Evolutionary conservation across 495 filamentous ascomycete genomes (phyloP).

Genomic region (Glutinoglossum americanum): DNA sequence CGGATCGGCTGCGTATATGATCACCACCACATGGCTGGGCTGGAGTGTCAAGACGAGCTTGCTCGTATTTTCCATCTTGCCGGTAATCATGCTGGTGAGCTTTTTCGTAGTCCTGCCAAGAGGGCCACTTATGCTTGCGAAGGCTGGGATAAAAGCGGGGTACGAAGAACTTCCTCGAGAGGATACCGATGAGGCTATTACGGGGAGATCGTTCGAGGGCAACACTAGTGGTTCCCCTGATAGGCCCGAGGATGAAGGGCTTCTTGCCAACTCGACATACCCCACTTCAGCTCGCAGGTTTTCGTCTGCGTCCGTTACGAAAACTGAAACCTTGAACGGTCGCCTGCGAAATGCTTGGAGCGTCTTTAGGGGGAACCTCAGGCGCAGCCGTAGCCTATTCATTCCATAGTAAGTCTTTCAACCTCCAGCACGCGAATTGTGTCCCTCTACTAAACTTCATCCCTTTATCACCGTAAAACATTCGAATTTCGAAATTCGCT

Average conservation of each 20-base stretch:
- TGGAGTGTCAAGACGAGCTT: conserved; percentile 50
- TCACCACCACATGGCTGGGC: conserved; percentile 58
- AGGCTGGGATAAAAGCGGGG: conserved; percentile 6
- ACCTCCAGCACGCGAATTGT: too few species aligned
- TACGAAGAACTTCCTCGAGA: conserved; percentile 6
- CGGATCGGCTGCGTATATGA: conserved; percentile 68
- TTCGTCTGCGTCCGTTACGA: not conserved
- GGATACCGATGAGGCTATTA: conserved; percentile 18
- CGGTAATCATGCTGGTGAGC: conserved; percentile 58
- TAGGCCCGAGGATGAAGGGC: conserved; percentile 13
- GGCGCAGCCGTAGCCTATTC: conserved; percentile 24
- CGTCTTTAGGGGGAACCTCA: not conserved
- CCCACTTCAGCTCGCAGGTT: conserved; percentile 8
- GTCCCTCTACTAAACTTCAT: too few species aligned
- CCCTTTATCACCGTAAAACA: too few species aligned
- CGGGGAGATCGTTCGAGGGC: not conserved
- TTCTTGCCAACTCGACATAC: conserved; percentile 17
- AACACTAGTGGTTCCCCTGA: not conserved
- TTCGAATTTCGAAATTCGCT: too few species aligned
- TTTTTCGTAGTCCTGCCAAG: conserved; percentile 66
- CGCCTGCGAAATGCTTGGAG: not conserved
- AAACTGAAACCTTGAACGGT: not conserved
- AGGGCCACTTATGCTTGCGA: conserved; percentile 16
- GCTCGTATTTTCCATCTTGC: conserved; percentile 54
- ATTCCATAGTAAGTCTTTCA: conserved; percentile 37